phyloP scores from a whole-genome alignment of 768 basidiomycete species.

The Megacollybia marginata region DNA sequence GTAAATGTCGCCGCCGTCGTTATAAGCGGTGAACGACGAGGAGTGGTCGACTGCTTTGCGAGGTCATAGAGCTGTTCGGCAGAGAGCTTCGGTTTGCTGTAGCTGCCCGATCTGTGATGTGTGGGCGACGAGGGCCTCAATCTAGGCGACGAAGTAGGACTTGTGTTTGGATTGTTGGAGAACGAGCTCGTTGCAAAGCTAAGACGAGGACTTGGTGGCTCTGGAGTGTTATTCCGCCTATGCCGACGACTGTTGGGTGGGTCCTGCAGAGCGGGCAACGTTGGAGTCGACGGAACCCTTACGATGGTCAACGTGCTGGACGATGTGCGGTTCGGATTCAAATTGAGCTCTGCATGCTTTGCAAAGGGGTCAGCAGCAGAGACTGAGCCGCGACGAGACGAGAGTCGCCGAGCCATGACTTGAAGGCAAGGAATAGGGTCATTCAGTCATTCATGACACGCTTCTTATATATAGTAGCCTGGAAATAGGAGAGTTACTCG shows the following conservation, averaged over 20 bases:
- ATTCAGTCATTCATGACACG: background rate
- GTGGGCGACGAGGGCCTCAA: constrained; percentile 41
- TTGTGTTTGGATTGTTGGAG: constrained; percentile 23
- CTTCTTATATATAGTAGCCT: too few species aligned
- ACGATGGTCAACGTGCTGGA: constrained; percentile 71
- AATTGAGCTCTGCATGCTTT: constrained; percentile 42
- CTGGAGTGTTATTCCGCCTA: constrained; percentile 18
- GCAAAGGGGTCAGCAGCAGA: constrained; percentile 66
- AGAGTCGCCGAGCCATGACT: constrained; percentile 27
- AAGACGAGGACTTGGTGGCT: constrained; percentile 24
- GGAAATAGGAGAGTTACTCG: background rate
- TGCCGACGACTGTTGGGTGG: constrained; percentile 27
- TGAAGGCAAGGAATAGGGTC: background rate
- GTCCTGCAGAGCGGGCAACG: constrained; percentile 18
- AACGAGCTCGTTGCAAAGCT: constrained; percentile 64
- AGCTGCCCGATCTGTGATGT: constrained; percentile 19
- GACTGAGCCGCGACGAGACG: constrained; percentile 58
- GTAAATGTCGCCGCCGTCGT: constrained; percentile 56
- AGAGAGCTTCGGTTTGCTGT: constrained; percentile 44
- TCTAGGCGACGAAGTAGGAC: constrained; percentile 33
- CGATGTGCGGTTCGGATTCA: constrained; percentile 45
- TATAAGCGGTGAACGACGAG: constrained; percentile 10
- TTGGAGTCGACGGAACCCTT: constrained; percentile 36
- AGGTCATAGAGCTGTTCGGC: constrained; percentile 74
- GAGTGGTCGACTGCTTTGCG: constrained; percentile 53